Conservation (phyloP, 2,329 filamentous ascomycete species). For the Fusarium equiseti region DNA sequence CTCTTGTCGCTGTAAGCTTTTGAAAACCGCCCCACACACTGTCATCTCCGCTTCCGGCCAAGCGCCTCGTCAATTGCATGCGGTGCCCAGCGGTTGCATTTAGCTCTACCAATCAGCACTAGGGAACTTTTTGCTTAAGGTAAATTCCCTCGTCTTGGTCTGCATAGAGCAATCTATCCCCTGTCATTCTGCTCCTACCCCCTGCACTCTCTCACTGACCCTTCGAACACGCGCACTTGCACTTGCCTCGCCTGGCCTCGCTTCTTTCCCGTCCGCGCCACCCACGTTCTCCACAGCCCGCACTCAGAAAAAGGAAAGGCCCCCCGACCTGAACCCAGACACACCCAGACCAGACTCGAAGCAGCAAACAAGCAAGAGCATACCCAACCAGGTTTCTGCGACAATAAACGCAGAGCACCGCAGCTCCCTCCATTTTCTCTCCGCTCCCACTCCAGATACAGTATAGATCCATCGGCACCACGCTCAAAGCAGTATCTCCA, state of each 20-base stretch:
- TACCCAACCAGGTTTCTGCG: conserved; percentile 68
- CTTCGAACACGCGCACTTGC: conserved; percentile 31
- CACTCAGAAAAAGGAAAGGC: conserved; percentile 45
- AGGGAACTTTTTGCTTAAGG: conserved; percentile 39
- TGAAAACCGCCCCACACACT: conserved; percentile 37
- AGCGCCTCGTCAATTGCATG: conserved; percentile 51
- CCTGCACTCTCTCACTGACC: conserved; percentile 37
- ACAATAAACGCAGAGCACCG: conserved; percentile 61
- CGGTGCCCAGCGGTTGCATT: conserved; percentile 36
- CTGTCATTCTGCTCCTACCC: conserved; percentile 5
- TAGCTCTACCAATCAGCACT: conserved; percentile 37
- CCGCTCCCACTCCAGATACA: conserved; percentile 71
- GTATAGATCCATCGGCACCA: conserved; percentile 75
- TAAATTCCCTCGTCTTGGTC: conserved; percentile 31
- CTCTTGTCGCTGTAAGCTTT: conserved; percentile 33
- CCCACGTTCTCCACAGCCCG: conserved; percentile 45
- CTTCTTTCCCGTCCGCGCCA: conserved; percentile 56
- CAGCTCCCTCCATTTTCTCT: conserved; percentile 57
- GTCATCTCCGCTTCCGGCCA: conserved; percentile 40
- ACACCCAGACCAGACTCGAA: conserved; percentile 54
- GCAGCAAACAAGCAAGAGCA: conserved; percentile 51
- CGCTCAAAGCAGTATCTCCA: conserved; percentile 75
- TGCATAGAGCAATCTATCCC: conserved; percentile 27
- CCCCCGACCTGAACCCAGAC: conserved; percentile 42
- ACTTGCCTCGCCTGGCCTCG: conserved; percentile 52